Base-by-base conservation (phyloP, 192 early-diverging fungal genomes). In the Dissophora ornata region DNA sequence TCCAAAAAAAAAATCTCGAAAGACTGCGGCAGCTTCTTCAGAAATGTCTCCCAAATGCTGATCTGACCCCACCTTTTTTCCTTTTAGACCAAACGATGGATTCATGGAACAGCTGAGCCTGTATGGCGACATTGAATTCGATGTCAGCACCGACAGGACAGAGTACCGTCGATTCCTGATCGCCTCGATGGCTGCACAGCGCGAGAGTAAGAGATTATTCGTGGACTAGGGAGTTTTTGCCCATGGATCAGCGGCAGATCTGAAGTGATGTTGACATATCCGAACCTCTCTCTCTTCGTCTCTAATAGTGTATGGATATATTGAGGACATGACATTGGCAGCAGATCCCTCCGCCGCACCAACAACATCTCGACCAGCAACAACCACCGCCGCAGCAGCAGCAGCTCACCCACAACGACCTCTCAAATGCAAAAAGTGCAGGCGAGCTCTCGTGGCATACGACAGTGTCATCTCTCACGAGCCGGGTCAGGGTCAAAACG, bases 391-490 rank as follows among this genome's bases (percentile, higher is more conserved):
- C 44, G 40, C 29, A 12, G 45, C 64, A 28, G 22, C 41, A 29
- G 21, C 70, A 54, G 13, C 32, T 26, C 28, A 30, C 8, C 45
- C 33, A 8, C 57, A 42, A 19, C n/a, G 36, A 28, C 73, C 73
- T 21, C 44, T 67, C 33, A 77, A 77, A 32, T 67, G 73, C 40
- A 77, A 77, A 54, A 77, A 77, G 33, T 69, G 64, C 26, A 84
- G 90, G 44, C 84, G 88, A 28, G 77, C 82, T 8, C 67, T 94
- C 29, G 85, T 88, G 6, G 75, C 85, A 0, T 79, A 80, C 11
- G 85, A 91, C 4, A 87, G 91, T 67, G 81, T 95, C 15, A 77
- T 94, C 38, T 71, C 86, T 3, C 93, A 95, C 80, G 71, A 81
- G 40, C 79, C 87, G 18, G 93, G 93, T 21, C 81, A 83, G 33